Evolutionary conservation across 225 moss, liverwort and hornwort species (phyloP).

Genomic region (Physcomitrellopsis africana): DNA sequence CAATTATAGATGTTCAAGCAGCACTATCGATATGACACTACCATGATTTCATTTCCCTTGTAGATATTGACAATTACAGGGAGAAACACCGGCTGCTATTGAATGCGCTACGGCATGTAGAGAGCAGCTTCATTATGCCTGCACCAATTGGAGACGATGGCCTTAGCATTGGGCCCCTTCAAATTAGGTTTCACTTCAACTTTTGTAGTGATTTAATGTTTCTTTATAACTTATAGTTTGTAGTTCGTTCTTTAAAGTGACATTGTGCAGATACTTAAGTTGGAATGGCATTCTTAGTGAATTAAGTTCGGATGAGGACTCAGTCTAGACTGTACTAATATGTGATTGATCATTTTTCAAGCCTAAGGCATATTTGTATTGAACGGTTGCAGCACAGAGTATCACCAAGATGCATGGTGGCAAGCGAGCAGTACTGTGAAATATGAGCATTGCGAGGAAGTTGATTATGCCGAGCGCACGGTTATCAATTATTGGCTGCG

Average conservation of each 20-base stretch:
- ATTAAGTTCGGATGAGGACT: background rate
- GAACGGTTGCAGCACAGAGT: constrained; percentile 73
- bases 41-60: constrained; percentile 14
- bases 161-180: constrained; percentile 85
- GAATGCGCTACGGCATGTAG: constrained; percentile 84
- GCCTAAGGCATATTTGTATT: constrained; percentile 27
- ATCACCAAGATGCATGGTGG: constrained; percentile 98
- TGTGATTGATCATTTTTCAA: background rate
- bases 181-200: constrained; percentile 62
- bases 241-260: background rate
- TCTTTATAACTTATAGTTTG: background rate
- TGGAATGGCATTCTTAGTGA: background rate
- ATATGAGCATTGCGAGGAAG: constrained; percentile 79
- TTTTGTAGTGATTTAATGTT: background rate
- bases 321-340: background rate
- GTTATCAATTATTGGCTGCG: constrained; percentile 93
- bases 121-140: constrained; percentile 90
- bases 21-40: background rate
- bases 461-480: constrained; percentile 89
- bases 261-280: background rate
- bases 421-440: constrained; percentile 62
- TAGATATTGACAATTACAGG: constrained; percentile 82
- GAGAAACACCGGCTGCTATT: constrained; percentile 70
- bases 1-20: background rate
- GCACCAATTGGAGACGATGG: constrained; percentile 84